Evolutionary conservation across 2,329 filamentous ascomycete genomes (phyloP).

Genomic region (Sarocladium strictum): DNA sequence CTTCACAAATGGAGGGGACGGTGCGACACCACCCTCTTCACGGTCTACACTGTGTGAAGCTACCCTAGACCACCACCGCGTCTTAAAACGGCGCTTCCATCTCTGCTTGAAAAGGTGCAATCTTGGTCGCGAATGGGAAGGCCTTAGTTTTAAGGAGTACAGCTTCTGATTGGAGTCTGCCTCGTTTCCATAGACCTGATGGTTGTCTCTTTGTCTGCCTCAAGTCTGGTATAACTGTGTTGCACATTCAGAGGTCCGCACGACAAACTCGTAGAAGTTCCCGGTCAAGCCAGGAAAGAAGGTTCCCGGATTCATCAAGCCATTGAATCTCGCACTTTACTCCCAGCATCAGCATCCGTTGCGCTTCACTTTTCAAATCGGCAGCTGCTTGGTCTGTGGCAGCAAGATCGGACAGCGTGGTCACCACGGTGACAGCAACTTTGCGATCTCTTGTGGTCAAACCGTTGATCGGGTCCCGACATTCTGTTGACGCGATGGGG

Average conservation of each 20-base stretch:
- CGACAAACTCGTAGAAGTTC: conserved; percentile 23
- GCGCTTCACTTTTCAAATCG: conserved; percentile 51
- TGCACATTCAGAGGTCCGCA: no score
- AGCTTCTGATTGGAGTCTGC: no score
- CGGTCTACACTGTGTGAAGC: conserved; percentile 27
- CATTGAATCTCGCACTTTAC: conserved; percentile 74
- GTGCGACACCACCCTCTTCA: conserved; percentile 26
- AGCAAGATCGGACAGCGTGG: conserved; percentile 27
- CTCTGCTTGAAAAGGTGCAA: no score
- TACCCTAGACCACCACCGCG: conserved; percentile 3
- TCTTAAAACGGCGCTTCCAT: neutral
- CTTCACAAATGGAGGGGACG: conserved; percentile 28
- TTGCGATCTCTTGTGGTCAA: conserved; percentile 53
- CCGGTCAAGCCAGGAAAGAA: conserved; percentile 44
- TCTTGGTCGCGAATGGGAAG: no score
- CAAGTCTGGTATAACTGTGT: no score
- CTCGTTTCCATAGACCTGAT: no score
- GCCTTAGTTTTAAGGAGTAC: no score
- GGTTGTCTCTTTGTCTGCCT: no score
- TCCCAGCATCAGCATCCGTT: conserved; percentile 68
- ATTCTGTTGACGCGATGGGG: conserved; percentile 19
- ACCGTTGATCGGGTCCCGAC: conserved; percentile 23
- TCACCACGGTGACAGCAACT: conserved; percentile 49
- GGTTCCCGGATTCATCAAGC: conserved; percentile 49
- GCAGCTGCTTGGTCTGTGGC: conserved; percentile 24